Evolutionary conservation across 306 rosid genomes (phyloP).

Genomic region (Cucurbita pepo): DNA sequence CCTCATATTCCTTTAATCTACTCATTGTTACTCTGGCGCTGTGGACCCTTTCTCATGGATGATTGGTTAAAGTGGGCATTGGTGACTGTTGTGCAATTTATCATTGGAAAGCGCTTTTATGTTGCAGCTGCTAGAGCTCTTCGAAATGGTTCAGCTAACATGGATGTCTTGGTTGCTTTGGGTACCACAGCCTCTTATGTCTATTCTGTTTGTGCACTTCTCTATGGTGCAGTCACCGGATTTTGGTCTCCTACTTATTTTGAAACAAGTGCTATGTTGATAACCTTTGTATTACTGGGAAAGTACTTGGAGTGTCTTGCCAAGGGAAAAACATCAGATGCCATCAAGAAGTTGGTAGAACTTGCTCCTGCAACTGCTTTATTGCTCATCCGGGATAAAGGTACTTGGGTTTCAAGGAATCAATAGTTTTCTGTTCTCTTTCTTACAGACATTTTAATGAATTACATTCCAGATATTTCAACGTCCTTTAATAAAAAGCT

Average conservation of each 20-base stretch:
- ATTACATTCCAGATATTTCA: neutral
- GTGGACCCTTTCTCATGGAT: constrained; percentile 82
- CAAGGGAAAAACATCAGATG: constrained; percentile 97
- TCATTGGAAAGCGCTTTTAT: constrained; percentile 84
- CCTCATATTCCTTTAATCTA: constrained; percentile 74
- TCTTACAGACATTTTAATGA: neutral
- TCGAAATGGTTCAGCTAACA: constrained; percentile 89
- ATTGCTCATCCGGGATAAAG: constrained; percentile 66
- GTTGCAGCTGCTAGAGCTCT: constrained; percentile 91
- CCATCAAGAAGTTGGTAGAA: constrained; percentile 91
- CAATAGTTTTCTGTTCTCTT: neutral
- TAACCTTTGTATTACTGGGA: constrained; percentile 93
- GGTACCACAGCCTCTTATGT: constrained; percentile 95
- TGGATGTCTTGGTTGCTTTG: constrained; percentile 97
- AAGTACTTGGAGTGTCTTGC: constrained; percentile 96
- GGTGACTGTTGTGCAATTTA: constrained; percentile 84
- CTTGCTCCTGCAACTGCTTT: constrained; percentile 81
- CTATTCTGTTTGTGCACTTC: constrained; percentile 89
- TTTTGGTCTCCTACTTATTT: constrained; percentile 93
- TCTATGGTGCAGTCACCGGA: constrained; percentile 88
- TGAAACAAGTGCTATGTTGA: constrained; percentile 98
- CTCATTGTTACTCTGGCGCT: constrained; percentile 60
- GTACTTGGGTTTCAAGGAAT: constrained; percentile 14
- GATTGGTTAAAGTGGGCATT: constrained; percentile 97
- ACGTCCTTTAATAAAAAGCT: neutral